Percentiles rank a stretch among this genome's conserved stretches.
These are phyloP conservation scores for Cucurbita moschata DNA, from an alignment of 306 rosid species.

Conservation along the genomic window DNA sequence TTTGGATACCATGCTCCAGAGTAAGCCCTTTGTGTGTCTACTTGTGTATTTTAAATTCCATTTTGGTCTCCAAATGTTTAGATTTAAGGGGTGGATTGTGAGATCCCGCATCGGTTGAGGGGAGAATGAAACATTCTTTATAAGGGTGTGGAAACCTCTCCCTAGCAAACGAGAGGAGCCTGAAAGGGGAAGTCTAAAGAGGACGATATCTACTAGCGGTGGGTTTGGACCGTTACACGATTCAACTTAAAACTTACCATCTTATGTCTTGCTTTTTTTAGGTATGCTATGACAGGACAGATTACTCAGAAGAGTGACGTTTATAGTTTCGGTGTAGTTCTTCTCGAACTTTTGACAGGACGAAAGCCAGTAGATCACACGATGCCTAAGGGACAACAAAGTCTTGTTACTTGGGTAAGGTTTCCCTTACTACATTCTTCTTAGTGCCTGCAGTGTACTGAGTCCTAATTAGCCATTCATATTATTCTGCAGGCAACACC, in stretches of 20 bases:
- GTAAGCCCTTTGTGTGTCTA: constrained; percentile 26
- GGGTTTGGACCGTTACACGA: too few relatives aligned
- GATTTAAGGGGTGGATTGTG: too few relatives aligned
- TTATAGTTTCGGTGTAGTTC: constrained; percentile 96
- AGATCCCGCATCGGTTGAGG: too few relatives aligned
- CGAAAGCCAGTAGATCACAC: constrained; percentile 98
- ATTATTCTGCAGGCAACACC: constrained; percentile 70
- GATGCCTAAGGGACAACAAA: constrained; percentile 99
- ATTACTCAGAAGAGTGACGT: constrained; percentile 96
- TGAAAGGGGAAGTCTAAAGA: too few relatives aligned
- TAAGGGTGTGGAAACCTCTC: too few relatives aligned
- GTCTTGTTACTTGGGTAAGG: constrained; percentile 98
- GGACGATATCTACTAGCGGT: too few relatives aligned
- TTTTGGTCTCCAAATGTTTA: not conserved
- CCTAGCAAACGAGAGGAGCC: too few relatives aligned
- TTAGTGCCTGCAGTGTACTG: not conserved
- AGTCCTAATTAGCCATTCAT: not conserved
- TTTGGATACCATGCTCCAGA: constrained; percentile 99
- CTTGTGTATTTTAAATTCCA: not conserved
- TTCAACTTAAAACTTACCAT: too few relatives aligned
- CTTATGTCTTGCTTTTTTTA: constrained; percentile 6
- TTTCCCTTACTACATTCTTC: not conserved
- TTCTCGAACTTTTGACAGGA: constrained; percentile 85
- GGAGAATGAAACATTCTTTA: too few relatives aligned
- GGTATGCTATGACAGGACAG: constrained; percentile 99